Conservation (phyloP, 805 yeast species). For the Candida pseudoglaebosa region DNA sequence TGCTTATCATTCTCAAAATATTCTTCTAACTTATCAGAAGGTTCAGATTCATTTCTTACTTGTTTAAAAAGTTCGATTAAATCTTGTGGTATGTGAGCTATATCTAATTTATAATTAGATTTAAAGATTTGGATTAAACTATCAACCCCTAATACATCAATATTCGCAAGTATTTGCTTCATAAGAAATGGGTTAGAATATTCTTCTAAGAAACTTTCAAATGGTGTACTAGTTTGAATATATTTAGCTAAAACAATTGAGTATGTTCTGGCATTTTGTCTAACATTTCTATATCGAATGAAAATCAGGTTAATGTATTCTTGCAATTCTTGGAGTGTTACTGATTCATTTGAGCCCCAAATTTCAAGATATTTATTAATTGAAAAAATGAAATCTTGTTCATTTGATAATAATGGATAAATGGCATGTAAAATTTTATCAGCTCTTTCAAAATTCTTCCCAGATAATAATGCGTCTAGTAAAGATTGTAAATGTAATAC, state of each 20-base stretch:
- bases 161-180: slow-evolving; percentile 38
- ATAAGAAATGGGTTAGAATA: slow-evolving; percentile 5
- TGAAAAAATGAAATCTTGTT: slow-evolving; percentile 55
- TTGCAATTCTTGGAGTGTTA: slow-evolving; percentile 41
- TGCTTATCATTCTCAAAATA: slow-evolving; percentile 29
- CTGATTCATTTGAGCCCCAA: slow-evolving; percentile 36
- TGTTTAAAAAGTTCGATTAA: slow-evolving; percentile 27
- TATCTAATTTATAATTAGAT: slow-evolving; percentile 17
- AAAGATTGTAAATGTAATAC: slow-evolving; percentile 70
- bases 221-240: slow-evolving; percentile 11
- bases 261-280: slow-evolving; percentile 52
- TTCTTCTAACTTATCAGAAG: slow-evolving; percentile 8
- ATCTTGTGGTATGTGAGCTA: slow-evolving; percentile 31
- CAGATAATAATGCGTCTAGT: slow-evolving; percentile 71
- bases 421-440: slow-evolving; percentile 61
- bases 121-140: slow-evolving; percentile 36
- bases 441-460: slow-evolving; percentile 66
- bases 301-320: slow-evolving; percentile 33
- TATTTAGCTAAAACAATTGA: slow-evolving; percentile 55
- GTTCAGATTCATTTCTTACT: slow-evolving; percentile 15
- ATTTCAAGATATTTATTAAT: slow-evolving; percentile 59
- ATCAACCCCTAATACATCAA: slow-evolving; percentile 52
- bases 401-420: slow-evolving; percentile 40
- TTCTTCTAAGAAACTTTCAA: slow-evolving; percentile 12
- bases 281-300: slow-evolving; percentile 13